phyloP scores from a whole-genome alignment of 23 red algal species.

The Gracilaria vermiculophylla region DNA sequence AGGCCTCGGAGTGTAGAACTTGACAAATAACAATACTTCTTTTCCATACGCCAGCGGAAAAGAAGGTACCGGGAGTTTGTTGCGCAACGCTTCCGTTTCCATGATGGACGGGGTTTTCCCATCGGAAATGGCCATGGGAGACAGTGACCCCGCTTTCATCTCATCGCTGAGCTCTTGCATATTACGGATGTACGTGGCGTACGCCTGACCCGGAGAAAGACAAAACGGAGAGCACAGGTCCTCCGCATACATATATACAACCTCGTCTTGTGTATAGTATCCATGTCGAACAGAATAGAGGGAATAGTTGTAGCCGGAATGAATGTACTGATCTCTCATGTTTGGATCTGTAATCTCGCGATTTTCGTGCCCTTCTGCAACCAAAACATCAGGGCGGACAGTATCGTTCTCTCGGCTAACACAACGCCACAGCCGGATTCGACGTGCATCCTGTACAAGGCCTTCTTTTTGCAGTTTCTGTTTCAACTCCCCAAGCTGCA shows the following conservation, averaged over 20 bases:
- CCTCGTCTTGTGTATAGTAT: constrained; percentile 52
- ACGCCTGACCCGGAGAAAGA: constrained; percentile 40
- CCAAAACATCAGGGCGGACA: constrained; percentile 62
- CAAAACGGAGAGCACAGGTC: constrained; percentile 52
- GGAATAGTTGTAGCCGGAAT: constrained; percentile 25
- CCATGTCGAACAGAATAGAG: constrained; percentile 42
- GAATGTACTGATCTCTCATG: constrained; percentile 36
- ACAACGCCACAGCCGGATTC: constrained; percentile 79
- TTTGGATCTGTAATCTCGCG: constrained; percentile 62
- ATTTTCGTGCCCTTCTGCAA: constrained; percentile 73
- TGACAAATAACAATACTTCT: constrained; percentile 75
- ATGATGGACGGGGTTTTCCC: background rate
- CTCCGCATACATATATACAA: constrained; percentile 70
- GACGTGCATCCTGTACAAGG: constrained; percentile 43
- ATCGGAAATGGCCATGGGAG: constrained; percentile 1
- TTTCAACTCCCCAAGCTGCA: constrained; percentile 75
- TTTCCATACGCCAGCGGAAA: constrained; percentile 46
- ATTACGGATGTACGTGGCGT: background rate
- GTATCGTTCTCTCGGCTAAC: constrained; percentile 72
- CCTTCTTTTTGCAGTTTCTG: constrained; percentile 57
- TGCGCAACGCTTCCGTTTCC: constrained; percentile 11
- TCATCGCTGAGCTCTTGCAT: constrained; percentile 21
- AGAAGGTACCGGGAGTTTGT: constrained; percentile 3
- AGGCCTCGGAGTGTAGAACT: constrained; percentile 59
- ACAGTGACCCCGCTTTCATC: background rate